phyloP scores from a whole-genome alignment of 2,329 filamentous ascomycete species.

The Cladosporium sp. region DNA sequence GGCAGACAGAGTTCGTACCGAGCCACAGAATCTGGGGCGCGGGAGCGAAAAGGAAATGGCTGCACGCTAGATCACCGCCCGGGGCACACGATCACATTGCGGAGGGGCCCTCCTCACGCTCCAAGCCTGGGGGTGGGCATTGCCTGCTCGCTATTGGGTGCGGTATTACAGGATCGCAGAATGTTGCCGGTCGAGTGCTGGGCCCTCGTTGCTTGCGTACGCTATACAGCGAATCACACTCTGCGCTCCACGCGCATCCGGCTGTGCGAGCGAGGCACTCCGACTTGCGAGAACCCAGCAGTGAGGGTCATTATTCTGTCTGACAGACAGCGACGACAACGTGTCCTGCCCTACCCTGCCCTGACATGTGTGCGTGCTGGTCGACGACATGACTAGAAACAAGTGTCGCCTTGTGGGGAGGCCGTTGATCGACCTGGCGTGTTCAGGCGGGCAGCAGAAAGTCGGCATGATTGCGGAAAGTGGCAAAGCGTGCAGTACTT shows the following conservation, averaged over 20 bases:
- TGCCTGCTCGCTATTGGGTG: slow-evolving; percentile 25
- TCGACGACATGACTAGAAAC: background rate
- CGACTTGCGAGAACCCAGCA: background rate
- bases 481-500: background rate
- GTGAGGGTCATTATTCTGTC: background rate
- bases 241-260: background rate
- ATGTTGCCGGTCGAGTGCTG: slow-evolving; percentile 25
- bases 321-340: background rate
- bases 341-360: background rate
- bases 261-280: slow-evolving; percentile 5
- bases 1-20: slow-evolving; percentile 13
- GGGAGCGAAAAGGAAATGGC: slow-evolving; percentile 15
- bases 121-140: slow-evolving; percentile 23
- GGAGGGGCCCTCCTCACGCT: slow-evolving; percentile 24
- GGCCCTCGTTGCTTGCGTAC: background rate
- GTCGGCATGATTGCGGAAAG: slow-evolving; percentile 13
- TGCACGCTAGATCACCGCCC: slow-evolving; percentile 23
- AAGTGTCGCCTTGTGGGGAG: background rate
- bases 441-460: background rate
- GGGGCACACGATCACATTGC: slow-evolving; percentile 33
- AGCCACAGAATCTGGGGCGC: slow-evolving; percentile 26
- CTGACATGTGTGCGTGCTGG: background rate
- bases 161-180: slow-evolving; percentile 1
- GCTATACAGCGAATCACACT: slow-evolving; percentile 6
- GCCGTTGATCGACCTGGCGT: background rate